Base-by-base conservation (phyloP, 331 rosid species). In the Arachis monticola region DNA sequence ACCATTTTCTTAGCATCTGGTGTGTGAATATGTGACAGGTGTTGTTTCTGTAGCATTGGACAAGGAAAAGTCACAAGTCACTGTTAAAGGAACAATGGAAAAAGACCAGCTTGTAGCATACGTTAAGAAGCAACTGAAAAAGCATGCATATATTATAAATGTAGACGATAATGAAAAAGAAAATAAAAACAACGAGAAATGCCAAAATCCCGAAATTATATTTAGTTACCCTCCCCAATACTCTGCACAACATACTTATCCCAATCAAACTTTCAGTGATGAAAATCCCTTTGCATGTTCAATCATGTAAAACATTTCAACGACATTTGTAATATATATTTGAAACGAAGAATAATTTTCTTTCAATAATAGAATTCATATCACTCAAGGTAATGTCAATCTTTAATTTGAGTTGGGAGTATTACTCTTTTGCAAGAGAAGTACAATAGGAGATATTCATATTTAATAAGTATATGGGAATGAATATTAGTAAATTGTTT, bases 271-370 rank as follows among this genome's bases (percentile, higher is more conserved):
- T 11, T 90, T 92, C 30, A 85, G 79, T 11, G 99, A 94, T 73
- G 97, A 94, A 51, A 88, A 94, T 17, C 92, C 83, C 1, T 72
- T 65, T 73, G 76, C 99, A 66, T 92, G 99, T 68, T 83, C 91
- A 10, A 63, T 86, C 11, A 86, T 94, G 93, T 91, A 74, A 79
- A 48, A 62, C 30, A 55, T 10, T 66, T 48, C 3, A 35, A 8
- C 45, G 30, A 2, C 61, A 62, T 11, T 4, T 22, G 30, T 5
- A 42, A 6, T 60, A 7, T 0, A 38, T 38, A 38, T 60, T 10
- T 60, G 6, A 42, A 75, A 75, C 57, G 42, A 48, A 8, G 8
- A 2, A 6, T 44, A 31, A 46, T 27, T 32, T 45, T 1, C 55
- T 31, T 56, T 31, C 12, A 44, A 10, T 27, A n/a, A 7, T 76